Evolutionary conservation across 345 rosid genomes (phyloP).

Genomic region (Zanthoxylum bungeanum): DNA sequence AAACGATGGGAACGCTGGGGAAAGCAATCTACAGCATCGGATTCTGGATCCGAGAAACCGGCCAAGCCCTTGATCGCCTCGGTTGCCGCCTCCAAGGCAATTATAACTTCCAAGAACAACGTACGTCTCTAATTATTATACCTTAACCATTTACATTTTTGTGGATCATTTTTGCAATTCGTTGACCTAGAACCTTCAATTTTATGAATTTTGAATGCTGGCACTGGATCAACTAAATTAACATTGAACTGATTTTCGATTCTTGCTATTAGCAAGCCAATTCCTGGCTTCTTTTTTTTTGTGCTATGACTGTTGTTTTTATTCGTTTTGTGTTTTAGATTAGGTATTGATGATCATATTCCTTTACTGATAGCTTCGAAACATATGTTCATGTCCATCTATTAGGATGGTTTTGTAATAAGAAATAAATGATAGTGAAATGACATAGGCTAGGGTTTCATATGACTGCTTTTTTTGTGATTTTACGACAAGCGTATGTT

Average conservation of each 20-base stretch:
- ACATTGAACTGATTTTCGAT: background rate
- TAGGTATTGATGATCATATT: background rate
- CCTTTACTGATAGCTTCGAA: background rate
- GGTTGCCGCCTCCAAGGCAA: slow-evolving; percentile 91
- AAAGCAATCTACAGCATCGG: slow-evolving; percentile 79
- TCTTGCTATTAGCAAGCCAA: background rate
- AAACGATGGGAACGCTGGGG: slow-evolving; percentile 65
- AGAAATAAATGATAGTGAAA: background rate
- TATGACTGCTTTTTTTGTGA: background rate
- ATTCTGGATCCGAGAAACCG: slow-evolving; percentile 95
- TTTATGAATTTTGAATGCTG: background rate
- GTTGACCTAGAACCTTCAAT: background rate
- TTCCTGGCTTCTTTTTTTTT: background rate
- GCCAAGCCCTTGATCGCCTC: slow-evolving; percentile 95
- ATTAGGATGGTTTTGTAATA: background rate
- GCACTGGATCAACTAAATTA: background rate
- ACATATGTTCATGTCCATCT: background rate
- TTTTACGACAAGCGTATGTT: background rate
- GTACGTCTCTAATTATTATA: slow-evolving; percentile 27
- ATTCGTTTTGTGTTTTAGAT: background rate
- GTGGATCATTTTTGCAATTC: background rate
- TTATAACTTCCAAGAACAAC: slow-evolving; percentile 68
- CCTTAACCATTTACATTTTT: background rate
- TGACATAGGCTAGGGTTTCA: background rate
- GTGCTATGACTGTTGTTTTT: background rate